phyloP scores from a whole-genome alignment of 139 green algal species.

The Deuterostichococcus epilithicus region DNA sequence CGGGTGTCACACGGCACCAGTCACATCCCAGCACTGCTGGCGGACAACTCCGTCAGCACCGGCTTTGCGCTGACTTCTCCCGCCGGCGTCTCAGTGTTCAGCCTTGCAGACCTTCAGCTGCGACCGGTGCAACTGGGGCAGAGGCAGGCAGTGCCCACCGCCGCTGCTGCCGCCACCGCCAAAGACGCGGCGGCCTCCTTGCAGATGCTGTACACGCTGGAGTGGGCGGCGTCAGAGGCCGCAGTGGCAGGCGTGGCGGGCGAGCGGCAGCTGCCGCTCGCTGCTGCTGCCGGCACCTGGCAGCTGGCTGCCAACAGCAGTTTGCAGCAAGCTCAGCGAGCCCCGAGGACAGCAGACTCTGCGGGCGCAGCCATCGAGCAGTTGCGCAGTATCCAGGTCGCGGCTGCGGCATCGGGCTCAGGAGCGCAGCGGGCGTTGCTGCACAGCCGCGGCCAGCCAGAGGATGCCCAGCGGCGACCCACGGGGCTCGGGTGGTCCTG shows the following conservation, averaged over 20 bases:
- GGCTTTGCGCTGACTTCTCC: background rate
- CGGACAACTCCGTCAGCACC: slow-evolving; percentile 2
- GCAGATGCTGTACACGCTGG: background rate
- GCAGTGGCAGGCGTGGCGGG: no score
- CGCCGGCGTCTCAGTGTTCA: background rate
- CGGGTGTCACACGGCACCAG: background rate
- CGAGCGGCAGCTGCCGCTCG: no score
- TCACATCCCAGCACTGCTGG: background rate
- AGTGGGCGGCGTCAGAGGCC: background rate
- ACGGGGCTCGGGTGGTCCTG: background rate
- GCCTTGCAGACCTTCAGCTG: background rate
- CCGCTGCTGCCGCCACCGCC: background rate
- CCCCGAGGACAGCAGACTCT: background rate
- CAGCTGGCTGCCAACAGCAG: background rate
- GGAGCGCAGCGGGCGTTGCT: background rate
- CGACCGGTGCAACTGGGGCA: slow-evolving; percentile 1
- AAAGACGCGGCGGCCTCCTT: background rate
- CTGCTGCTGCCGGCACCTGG: background rate
- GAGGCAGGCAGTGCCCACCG: no score
- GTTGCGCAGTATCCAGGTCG: background rate
- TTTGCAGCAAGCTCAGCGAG: no score
- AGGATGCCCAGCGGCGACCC: background rate
- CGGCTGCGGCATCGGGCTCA: background rate
- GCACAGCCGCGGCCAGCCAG: background rate
- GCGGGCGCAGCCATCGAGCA: background rate